Conservation (phyloP, 352 stramenopile species). For the Phytophthora sojae region DNA sequence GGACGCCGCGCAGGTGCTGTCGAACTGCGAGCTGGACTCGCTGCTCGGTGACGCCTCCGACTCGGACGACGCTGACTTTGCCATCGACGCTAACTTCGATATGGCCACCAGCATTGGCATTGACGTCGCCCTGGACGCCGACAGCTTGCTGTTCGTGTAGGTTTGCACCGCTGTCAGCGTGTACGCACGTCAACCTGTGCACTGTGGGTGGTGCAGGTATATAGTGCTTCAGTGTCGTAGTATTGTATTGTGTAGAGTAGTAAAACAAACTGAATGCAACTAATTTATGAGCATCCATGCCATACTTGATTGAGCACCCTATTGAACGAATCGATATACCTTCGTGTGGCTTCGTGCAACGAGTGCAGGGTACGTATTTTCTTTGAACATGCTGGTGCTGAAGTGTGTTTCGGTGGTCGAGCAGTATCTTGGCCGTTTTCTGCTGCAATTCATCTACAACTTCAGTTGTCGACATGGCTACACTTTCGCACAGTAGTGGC, state of each 20-base stretch:
- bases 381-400: not conserved
- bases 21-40: slow-evolving; percentile 18
- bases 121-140: not conserved
- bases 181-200: not conserved
- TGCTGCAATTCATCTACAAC: not conserved
- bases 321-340: not conserved
- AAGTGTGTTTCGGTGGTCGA: not conserved
- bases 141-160: not conserved
- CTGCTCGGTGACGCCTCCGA: slow-evolving; percentile 8
- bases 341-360: too few relatives aligned
- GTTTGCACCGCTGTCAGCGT: not conserved
- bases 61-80: not conserved
- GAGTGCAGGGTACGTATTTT: too few relatives aligned
- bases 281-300: not conserved
- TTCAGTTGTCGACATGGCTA: not conserved
- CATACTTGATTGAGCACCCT: not conserved
- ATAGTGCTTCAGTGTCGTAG: not conserved
- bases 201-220: not conserved
- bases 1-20: not conserved
- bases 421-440: not conserved
- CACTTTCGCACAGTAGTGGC: not conserved
- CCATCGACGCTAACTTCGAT: not conserved
- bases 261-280: not conserved
- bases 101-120: not conserved
- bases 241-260: not conserved